phyloP scores from a whole-genome alignment of 805 yeast genomes.

The Candida fluviatilis region DNA sequence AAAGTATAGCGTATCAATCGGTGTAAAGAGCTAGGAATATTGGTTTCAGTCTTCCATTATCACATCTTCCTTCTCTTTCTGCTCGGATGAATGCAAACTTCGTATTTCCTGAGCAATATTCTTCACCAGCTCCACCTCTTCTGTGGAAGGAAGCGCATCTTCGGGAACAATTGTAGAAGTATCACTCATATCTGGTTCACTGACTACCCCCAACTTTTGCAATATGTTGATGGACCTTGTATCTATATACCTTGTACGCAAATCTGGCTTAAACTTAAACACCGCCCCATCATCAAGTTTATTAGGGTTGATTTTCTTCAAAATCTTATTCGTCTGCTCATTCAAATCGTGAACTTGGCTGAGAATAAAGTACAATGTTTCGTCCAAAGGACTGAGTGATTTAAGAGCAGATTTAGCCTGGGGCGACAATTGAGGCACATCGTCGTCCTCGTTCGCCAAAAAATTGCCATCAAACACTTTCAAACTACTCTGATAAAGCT shows the following conservation, averaged over 20 bases:
- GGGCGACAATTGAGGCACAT: slow-evolving; percentile 14
- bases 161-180: neutral
- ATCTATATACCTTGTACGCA: slow-evolving; percentile 38
- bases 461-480: slow-evolving; percentile 18
- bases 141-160: neutral
- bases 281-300: too few species aligned
- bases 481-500: slow-evolving; percentile 26
- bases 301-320: slow-evolving; percentile 19
- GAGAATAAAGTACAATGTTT: slow-evolving; percentile 42
- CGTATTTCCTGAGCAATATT: neutral
- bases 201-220: slow-evolving; percentile 15
- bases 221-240: slow-evolving; percentile 34
- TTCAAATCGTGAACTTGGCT: slow-evolving; percentile 40
- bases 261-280: slow-evolving; percentile 23
- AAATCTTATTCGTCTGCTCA: slow-evolving; percentile 22
- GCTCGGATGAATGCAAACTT: neutral
- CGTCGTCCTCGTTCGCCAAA: slow-evolving; percentile 5
- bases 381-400: slow-evolving; percentile 43
- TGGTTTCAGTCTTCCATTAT: neutral
- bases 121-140: neutral
- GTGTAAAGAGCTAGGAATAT: too few species aligned
- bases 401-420: slow-evolving; percentile 24
- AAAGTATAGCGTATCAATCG: too few species aligned
- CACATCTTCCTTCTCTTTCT: neutral
- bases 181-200: neutral